Evolutionary conservation across 2,329 filamentous ascomycete species (phyloP).

Genomic region (Westerdykella ornata): DNA sequence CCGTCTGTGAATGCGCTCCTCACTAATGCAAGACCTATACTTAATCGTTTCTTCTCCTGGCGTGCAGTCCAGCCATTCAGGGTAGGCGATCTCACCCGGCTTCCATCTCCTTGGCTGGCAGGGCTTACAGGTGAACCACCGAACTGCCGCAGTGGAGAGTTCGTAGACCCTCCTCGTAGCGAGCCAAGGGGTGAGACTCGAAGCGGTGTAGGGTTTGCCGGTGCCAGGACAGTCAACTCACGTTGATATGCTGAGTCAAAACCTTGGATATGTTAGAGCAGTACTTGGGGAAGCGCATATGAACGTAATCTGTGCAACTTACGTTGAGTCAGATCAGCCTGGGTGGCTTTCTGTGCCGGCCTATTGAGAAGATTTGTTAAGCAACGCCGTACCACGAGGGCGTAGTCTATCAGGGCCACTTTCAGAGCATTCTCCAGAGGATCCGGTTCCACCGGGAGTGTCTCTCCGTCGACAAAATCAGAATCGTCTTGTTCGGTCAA

Average conservation of each 20-base stretch:
- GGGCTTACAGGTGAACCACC: slow-evolving; percentile 20
- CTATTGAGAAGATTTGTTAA: slow-evolving; percentile 58
- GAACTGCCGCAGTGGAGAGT: not conserved
- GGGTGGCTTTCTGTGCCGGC: slow-evolving; percentile 55
- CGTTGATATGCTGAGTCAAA: slow-evolving; percentile 43
- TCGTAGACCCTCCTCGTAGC: not conserved
- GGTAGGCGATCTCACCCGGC: slow-evolving; percentile 15
- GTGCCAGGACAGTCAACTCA: slow-evolving; percentile 40
- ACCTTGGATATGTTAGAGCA: slow-evolving; percentile 17
- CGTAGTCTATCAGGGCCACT: slow-evolving; percentile 82
- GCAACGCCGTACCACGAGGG: slow-evolving; percentile 78
- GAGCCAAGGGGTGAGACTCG: too few species aligned
- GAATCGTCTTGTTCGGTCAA: slow-evolving; percentile 48
- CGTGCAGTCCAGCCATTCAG: slow-evolving; percentile 22
- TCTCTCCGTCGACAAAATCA: slow-evolving; percentile 29
- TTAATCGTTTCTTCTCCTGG: slow-evolving; percentile 37
- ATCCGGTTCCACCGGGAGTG: slow-evolving; percentile 43
- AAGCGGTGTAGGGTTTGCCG: slow-evolving; percentile 17
- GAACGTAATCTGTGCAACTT: slow-evolving; percentile 35
- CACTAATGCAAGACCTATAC: slow-evolving; percentile 29
- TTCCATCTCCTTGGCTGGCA: slow-evolving; percentile 21
- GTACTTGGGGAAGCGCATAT: not conserved
- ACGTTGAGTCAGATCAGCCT: slow-evolving; percentile 58
- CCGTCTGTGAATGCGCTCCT: slow-evolving; percentile 31
- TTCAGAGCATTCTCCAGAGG: slow-evolving; percentile 70